A percentile compares a stretch with the other conserved stretches of the same genome.
phyloP scores from a whole-genome alignment of 1,284 basidiomycete species.

The Singerocomus inundabilis region DNA sequence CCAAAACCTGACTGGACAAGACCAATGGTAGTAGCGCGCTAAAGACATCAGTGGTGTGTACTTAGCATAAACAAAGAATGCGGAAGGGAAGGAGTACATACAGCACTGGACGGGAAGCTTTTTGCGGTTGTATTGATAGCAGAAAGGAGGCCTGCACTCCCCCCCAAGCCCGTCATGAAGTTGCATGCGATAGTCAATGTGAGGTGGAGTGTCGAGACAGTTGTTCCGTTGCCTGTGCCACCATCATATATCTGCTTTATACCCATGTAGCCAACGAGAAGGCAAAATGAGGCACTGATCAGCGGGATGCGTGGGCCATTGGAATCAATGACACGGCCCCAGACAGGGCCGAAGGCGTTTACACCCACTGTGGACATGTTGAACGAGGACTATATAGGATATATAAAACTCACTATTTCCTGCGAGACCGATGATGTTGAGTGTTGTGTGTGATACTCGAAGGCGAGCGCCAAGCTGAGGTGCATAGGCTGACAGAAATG shows the following conservation, averaged over 20 bases:
- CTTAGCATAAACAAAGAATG: not conserved
- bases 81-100: slow-evolving; percentile 32
- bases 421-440: slow-evolving; percentile 71
- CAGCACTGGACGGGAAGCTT: slow-evolving; percentile 53
- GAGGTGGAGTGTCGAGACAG: slow-evolving; percentile 34
- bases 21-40: slow-evolving; percentile 72
- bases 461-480: slow-evolving; percentile 74
- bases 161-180: slow-evolving; percentile 61
- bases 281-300: slow-evolving; percentile 46
- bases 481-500: slow-evolving; percentile 58
- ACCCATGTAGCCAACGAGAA: slow-evolving; percentile 64
- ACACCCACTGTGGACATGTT: slow-evolving; percentile 49
- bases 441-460: slow-evolving; percentile 69
- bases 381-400: slow-evolving; percentile 5
- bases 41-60: not conserved
- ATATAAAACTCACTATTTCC: slow-evolving; percentile 51
- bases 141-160: slow-evolving; percentile 55
- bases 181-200: slow-evolving; percentile 46
- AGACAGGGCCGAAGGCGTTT: slow-evolving; percentile 58
- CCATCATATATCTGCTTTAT: slow-evolving; percentile 61
- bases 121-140: slow-evolving; percentile 67
- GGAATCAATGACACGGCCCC: slow-evolving; percentile 67
- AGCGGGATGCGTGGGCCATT: slow-evolving; percentile 58
- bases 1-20: slow-evolving; percentile 85
- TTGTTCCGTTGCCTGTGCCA: slow-evolving; percentile 35